Base-by-base conservation (phyloP, 768 basidiomycete species). In the Phanerochaete carnosa region DNA sequence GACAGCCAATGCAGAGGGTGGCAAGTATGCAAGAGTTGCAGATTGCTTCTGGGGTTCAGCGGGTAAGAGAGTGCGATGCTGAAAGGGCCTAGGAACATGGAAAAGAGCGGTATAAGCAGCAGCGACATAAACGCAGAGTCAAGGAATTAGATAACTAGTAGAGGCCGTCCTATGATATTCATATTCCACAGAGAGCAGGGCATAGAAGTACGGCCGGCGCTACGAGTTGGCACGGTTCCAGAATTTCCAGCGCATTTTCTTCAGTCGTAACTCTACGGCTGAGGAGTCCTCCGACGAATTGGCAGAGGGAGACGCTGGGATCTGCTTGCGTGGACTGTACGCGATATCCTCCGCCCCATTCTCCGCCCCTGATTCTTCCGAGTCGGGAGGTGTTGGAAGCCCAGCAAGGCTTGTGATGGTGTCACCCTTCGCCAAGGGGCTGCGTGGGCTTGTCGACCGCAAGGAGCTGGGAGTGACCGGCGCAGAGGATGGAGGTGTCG, bases 381-480 rank as follows among this genome's bases (percentile, higher is more conserved):
- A 75, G 39, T 68, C 69, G 23, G 74, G 69, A 29, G 73, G 73
- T 13, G 73, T 73, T 25, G 69, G 73, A 7, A 70, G 45, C n/a
- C 33, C 57, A 23, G 32, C 22, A 37, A 54, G 1, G 51, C 60
- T 26, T n/a, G 33, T 32, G 28, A 30, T 37, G 11, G 25, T 49
- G 4, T 45, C 59, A 30, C 49, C 45, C 57, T 59, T 58, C 51
- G 54, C 46, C 23, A 62, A 57, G 8, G 57, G 57, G 52, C 61
- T 58, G 16, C 57, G 29, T 12, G 30, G 16, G 45, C 30, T 55
- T 5, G 56, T 50, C 3, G 61, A 50, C 50, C 43, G 33, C 35
- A 56, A 35, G 29, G 58, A 39, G 26, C 23, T n/a, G 6, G 59
- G 52, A 37, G 53, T n/a, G 43, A 12, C n/a, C 13, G 43, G 29